A percentile compares a stretch with the other conserved stretches of the same genome.
Conservation (phyloP, 1,284 basidiomycete genomes). For the Leccinum pachyderme region DNA sequence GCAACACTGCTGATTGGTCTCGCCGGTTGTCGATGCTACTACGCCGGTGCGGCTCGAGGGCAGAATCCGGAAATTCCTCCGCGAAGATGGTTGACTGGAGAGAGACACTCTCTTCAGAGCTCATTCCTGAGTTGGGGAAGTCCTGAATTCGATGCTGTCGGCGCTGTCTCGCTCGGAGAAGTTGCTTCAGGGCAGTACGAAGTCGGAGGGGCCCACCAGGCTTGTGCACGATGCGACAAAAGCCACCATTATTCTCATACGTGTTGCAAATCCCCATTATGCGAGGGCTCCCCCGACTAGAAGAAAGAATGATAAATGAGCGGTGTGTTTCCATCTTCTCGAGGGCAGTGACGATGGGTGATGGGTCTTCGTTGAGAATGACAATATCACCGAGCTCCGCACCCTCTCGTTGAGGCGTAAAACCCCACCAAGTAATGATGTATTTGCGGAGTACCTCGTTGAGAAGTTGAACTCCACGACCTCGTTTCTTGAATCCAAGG, state of each 20-base stretch:
- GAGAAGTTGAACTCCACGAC: constrained; percentile 71
- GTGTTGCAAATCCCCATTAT: constrained; percentile 63
- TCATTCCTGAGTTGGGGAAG: constrained; percentile 15
- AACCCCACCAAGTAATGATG: constrained; percentile 76
- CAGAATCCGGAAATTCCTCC: constrained; percentile 23
- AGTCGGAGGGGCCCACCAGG: constrained; percentile 84
- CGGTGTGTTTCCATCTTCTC: constrained; percentile 54
- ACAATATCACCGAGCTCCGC: constrained; percentile 69
- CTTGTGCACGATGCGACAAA: constrained; percentile 85
- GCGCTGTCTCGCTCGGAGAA: constrained; percentile 52
- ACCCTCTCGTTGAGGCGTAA: constrained; percentile 50
- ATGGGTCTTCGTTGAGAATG: constrained; percentile 80
- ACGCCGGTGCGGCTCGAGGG: constrained; percentile 20
- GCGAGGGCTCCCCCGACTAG: constrained; percentile 63
- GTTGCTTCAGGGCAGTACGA: constrained; percentile 67
- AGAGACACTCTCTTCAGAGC: constrained; percentile 28
- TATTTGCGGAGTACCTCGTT: constrained; percentile 64
- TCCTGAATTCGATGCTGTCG: constrained; percentile 26
- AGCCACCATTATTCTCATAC: constrained; percentile 81
- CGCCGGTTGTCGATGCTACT: constrained; percentile 28
- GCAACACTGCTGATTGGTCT: constrained; percentile 12
- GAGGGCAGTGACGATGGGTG: constrained; percentile 56
- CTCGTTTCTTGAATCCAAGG: constrained; percentile 67
- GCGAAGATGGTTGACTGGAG: constrained; percentile 32
- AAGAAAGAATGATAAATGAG: constrained; percentile 75